Conservation (phyloP, 2,329 filamentous ascomycete genomes). For the Cytospora mali region DNA sequence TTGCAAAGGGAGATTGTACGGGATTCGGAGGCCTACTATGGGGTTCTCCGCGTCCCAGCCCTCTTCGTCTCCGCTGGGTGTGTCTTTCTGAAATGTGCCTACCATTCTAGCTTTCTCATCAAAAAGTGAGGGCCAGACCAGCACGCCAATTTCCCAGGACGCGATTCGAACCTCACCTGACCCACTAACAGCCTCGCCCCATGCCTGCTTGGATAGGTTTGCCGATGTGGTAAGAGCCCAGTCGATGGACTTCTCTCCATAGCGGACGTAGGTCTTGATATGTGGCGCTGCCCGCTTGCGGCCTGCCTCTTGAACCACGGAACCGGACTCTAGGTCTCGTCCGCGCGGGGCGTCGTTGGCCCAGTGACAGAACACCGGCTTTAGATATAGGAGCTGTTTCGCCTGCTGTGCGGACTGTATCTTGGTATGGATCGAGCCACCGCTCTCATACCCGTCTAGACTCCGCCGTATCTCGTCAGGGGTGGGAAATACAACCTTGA, state of each 20-base stretch:
- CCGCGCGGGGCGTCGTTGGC: constrained; percentile 57
- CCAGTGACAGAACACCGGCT: constrained; percentile 76
- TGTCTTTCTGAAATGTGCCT: constrained; percentile 66
- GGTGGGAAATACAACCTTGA: constrained; percentile 80
- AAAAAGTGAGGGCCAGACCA: constrained; percentile 74
- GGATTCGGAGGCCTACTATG: constrained; percentile 72
- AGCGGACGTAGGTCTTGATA: constrained; percentile 86
- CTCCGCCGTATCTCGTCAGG: constrained; percentile 75
- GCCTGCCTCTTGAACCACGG: constrained; percentile 51
- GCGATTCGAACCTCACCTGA: constrained; percentile 69
- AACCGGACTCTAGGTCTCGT: constrained; percentile 30
- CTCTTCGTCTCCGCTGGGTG: constrained; percentile 42
- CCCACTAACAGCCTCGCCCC: constrained; percentile 67
- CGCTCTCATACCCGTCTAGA: constrained; percentile 76
- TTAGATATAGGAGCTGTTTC: constrained; percentile 74
- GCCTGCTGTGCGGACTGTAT: constrained; percentile 68
- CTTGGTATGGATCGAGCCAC: constrained; percentile 81
- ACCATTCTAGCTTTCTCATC: constrained; percentile 61
- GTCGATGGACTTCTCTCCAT: constrained; percentile 61
- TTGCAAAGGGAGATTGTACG: constrained; percentile 78
- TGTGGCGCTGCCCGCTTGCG: constrained; percentile 77
- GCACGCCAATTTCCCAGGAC: constrained; percentile 82
- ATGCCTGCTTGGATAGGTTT: constrained; percentile 88
- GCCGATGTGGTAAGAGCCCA: constrained; percentile 90
- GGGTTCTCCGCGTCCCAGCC: constrained; percentile 31